Conservation (phyloP, 2,329 filamentous ascomycete species). For the Xylariomycetidae sp. region DNA sequence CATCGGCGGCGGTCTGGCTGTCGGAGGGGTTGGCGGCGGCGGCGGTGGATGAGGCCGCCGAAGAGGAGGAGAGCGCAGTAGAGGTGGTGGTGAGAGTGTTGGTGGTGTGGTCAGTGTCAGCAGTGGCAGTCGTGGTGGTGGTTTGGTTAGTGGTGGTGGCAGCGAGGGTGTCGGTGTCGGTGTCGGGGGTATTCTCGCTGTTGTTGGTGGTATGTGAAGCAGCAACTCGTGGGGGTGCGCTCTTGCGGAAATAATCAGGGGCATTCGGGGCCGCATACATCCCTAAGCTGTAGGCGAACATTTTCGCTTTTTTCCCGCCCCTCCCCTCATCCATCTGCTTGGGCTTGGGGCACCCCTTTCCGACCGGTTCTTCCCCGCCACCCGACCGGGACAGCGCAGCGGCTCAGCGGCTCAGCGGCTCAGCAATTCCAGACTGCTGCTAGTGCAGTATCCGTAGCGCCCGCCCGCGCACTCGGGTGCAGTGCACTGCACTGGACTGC, state of each 20-base stretch:
- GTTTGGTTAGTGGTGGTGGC: constrained; percentile 1
- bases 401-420: too few relatives aligned
- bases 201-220: not conserved
- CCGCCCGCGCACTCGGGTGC: too few relatives aligned
- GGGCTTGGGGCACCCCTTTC: too few relatives aligned
- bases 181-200: constrained; percentile 13
- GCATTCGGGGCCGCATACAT: constrained; percentile 16
- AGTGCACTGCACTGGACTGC: too few relatives aligned
- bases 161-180: constrained; percentile 9
- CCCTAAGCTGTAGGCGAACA: constrained; percentile 18
- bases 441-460: too few relatives aligned
- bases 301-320: constrained; percentile 5
- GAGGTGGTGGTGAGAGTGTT: constrained; percentile 3
- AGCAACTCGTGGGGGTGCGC: not conserved
- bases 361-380: too few relatives aligned
- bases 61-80: too few relatives aligned
- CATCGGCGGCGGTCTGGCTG: constrained; percentile 5
- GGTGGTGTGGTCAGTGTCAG: constrained; percentile 2
- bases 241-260: not conserved
- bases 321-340: too few relatives aligned
- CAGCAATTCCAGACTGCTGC: too few relatives aligned
- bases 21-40: constrained; percentile 1
- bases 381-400: too few relatives aligned
- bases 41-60: too few relatives aligned
- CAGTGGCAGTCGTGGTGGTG: constrained; percentile 3